These are phyloP conservation scores for Syzygium malaccense DNA, from an alignment of 441 rosid species.

Conservation along the genomic window DNA sequence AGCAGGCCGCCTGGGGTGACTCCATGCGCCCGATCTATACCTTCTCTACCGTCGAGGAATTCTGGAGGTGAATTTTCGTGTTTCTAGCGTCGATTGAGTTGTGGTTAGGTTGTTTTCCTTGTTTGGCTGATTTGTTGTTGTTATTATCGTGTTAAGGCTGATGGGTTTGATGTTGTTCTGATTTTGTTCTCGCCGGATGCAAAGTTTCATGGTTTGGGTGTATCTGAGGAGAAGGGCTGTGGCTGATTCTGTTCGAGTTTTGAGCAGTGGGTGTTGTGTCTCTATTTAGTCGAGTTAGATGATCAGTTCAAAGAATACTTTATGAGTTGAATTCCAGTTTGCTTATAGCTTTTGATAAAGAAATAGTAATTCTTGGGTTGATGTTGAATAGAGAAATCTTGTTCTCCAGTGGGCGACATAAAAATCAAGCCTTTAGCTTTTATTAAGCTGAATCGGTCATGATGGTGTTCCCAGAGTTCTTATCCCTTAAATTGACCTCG, in stretches of 20 bases:
- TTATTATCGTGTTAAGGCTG: background rate
- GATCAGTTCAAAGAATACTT: background rate
- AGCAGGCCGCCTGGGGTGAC: slow-evolving; percentile 65
- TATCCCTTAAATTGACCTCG: background rate
- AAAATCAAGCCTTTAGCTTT: background rate
- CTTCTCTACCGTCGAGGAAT: slow-evolving; percentile 66
- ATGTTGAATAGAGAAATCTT: background rate
- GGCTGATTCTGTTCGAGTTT: background rate
- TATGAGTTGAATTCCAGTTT: background rate
- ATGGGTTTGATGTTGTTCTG: background rate
- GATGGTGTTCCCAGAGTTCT: background rate
- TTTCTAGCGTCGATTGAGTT: background rate
- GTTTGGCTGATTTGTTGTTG: background rate
- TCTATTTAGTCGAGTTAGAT: background rate
- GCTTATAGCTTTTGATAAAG: background rate
- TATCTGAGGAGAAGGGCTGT: background rate
- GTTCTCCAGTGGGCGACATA: background rate
- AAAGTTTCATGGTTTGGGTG: background rate
- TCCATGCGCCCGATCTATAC: slow-evolving; percentile 64
- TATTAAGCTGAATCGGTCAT: background rate
- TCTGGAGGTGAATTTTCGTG: slow-evolving; percentile 53
- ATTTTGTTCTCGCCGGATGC: background rate
- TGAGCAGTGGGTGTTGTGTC: background rate
- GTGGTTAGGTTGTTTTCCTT: background rate
- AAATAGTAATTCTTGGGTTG: background rate